Percentiles rank a stretch among this genome's conserved stretches.
phyloP scores from a whole-genome alignment of 495 filamentous ascomycete species.

The Daldinia childiae region DNA sequence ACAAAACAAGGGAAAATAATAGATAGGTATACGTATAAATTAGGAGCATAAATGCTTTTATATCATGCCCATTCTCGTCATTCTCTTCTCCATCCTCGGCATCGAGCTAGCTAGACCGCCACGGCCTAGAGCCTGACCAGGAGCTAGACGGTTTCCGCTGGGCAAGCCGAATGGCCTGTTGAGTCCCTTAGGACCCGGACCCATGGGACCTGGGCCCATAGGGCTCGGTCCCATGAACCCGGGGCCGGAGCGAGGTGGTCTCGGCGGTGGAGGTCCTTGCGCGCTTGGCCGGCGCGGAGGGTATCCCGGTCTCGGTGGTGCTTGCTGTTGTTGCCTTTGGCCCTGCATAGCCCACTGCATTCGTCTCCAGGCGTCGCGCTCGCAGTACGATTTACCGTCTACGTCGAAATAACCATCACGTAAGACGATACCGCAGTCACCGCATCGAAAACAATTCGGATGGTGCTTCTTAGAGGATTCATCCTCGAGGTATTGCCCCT shows the following conservation, averaged over 20 bases:
- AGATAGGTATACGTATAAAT: neutral
- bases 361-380: constrained; percentile 80
- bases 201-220: constrained; percentile 7
- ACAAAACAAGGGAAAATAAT: constrained; percentile 11
- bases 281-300: constrained; percentile 48
- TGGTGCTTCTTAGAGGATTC: constrained; percentile 82
- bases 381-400: constrained; percentile 72
- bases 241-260: constrained; percentile 49
- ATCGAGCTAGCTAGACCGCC: constrained; percentile 39
- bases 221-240: constrained; percentile 23
- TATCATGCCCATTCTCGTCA: constrained; percentile 90
- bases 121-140: constrained; percentile 46
- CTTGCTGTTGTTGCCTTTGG: constrained; percentile 44
- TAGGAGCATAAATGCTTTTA: constrained; percentile 42
- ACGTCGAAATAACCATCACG: constrained; percentile 72
- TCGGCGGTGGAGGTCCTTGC: constrained; percentile 43
- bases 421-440: constrained; percentile 66
- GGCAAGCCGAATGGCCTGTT: constrained; percentile 45
- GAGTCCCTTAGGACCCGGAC: constrained; percentile 26
- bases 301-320: constrained; percentile 50
- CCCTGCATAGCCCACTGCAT: constrained; percentile 51
- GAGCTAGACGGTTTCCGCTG: constrained; percentile 45
- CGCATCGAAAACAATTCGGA: constrained; percentile 84
- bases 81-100: constrained; percentile 74
- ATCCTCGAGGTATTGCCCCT: constrained; percentile 94